phyloP scores from a whole-genome alignment of 1,284 basidiomycete species.

The Irpex sp. region DNA sequence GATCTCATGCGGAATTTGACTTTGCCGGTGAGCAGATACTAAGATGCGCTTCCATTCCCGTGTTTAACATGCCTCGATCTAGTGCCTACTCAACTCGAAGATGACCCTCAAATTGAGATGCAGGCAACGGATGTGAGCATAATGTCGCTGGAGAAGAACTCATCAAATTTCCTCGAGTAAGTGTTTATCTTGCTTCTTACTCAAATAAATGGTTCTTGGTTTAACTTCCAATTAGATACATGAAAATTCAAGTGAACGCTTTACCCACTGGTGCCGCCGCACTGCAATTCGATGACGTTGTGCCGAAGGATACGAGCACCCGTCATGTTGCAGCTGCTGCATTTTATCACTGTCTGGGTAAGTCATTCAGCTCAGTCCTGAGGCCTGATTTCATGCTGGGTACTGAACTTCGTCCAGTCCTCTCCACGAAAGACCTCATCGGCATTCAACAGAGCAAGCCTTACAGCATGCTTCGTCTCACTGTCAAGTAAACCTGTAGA shows the following conservation, averaged over 20 bases:
- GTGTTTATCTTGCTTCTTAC: constrained; percentile 15
- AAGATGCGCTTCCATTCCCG: neutral
- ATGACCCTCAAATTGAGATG: constrained; percentile 36
- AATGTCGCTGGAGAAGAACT: constrained; percentile 65
- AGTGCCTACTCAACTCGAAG: constrained; percentile 30
- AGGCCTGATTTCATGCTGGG: constrained; percentile 1
- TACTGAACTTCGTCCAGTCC: constrained; percentile 37
- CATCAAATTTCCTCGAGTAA: constrained; percentile 75
- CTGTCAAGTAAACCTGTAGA: constrained; percentile 24
- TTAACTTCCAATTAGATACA: constrained; percentile 47
- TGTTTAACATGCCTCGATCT: constrained; percentile 14
- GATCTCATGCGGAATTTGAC: constrained; percentile 52
- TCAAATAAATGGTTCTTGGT: neutral
- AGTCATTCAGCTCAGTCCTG: constrained; percentile 19
- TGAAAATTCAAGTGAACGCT: constrained; percentile 67
- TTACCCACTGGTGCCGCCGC: constrained; percentile 42
- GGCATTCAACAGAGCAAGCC: constrained; percentile 48
- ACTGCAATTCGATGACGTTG: constrained; percentile 62
- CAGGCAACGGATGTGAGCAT: constrained; percentile 53
- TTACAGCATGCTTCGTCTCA: constrained; percentile 47
- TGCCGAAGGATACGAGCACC: constrained; percentile 61
- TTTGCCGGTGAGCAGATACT: constrained; percentile 49
- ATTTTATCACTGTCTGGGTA: constrained; percentile 79
- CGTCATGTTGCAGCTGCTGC: constrained; percentile 73
- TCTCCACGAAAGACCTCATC: constrained; percentile 62